phyloP scores from a whole-genome alignment of 2,329 filamentous ascomycete species.

The Exophiala sp. region DNA sequence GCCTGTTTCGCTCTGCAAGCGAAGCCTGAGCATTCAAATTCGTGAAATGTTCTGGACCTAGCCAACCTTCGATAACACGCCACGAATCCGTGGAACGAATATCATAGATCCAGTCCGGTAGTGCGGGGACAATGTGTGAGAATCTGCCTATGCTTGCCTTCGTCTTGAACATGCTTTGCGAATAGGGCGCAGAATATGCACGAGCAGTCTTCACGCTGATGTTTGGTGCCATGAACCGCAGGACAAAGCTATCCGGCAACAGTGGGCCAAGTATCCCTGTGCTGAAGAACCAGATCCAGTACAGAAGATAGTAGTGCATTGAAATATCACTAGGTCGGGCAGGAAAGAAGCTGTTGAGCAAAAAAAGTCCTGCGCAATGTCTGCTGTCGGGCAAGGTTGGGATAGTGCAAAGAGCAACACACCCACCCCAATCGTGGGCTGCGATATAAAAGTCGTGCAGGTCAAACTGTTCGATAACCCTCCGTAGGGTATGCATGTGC shows the following conservation, averaged over 20 bases:
- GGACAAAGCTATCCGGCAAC: neutral
- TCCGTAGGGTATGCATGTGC: neutral
- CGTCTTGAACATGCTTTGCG: neutral
- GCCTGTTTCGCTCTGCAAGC: neutral
- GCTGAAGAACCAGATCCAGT: neutral
- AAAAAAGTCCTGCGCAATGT: neutral
- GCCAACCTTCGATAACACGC: neutral
- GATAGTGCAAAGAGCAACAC: neutral
- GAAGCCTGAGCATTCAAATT: neutral
- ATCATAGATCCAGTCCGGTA: neutral
- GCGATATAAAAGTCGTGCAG: neutral
- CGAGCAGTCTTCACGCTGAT: neutral
- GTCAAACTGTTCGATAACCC: neutral
- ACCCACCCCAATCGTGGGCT: neutral
- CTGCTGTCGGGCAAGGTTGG: neutral
- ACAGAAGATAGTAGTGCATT: neutral
- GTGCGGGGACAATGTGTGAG: neutral
- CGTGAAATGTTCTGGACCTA: neutral
- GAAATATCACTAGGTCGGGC: neutral
- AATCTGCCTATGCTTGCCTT: neutral
- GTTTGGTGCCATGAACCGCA: neutral
- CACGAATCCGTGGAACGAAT: neutral
- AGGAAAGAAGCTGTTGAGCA: neutral
- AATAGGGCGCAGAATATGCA: neutral
- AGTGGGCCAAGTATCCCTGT: neutral